Conservation (phyloP, 1,284 basidiomycete genomes). For the Ustilago trichophora region DNA sequence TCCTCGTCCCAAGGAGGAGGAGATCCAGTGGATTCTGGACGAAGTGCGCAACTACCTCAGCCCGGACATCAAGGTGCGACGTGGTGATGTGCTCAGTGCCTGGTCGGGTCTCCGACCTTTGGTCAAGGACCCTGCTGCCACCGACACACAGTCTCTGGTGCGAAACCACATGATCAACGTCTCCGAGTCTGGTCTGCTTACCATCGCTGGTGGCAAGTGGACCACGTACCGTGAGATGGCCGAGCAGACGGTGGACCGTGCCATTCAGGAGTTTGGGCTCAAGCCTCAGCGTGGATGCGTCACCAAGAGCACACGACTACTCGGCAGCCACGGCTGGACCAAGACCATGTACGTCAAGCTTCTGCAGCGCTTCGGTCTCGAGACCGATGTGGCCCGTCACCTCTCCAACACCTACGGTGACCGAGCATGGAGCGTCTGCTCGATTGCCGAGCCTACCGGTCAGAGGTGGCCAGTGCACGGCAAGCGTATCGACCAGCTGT, state of each 20-base stretch:
- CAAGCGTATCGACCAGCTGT: slow-evolving; percentile 76
- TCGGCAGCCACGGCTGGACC: slow-evolving; percentile 95
- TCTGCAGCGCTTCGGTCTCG: slow-evolving; percentile 83
- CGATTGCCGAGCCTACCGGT: slow-evolving; percentile 81
- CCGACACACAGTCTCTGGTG: slow-evolving; percentile 86
- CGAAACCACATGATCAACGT: slow-evolving; percentile 94
- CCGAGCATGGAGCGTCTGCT: slow-evolving; percentile 92
- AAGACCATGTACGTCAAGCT: slow-evolving; percentile 96
- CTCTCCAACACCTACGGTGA: slow-evolving; percentile 94
- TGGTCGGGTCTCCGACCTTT: slow-evolving; percentile 93
- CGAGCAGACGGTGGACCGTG: slow-evolving; percentile 90
- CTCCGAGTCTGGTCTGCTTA: slow-evolving; percentile 81
- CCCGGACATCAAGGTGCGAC: slow-evolving; percentile 89
- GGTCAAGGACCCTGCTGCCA: slow-evolving; percentile 83
- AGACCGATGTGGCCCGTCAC: slow-evolving; percentile 91
- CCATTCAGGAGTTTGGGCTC: slow-evolving; percentile 80
- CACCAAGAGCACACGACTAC: slow-evolving; percentile 81
- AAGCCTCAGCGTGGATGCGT: slow-evolving; percentile 74
- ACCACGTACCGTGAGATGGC: slow-evolving; percentile 96
- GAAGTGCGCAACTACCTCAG: slow-evolving; percentile 88
- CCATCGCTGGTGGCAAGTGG: slow-evolving; percentile 98
- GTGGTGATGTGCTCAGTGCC: slow-evolving; percentile 95
- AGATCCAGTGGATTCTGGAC: slow-evolving; percentile 95
- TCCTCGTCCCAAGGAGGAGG: slow-evolving; percentile 87
- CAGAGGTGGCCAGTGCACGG: slow-evolving; percentile 86